Evolutionary conservation across 139 green algal genomes (phyloP).

Genomic region (Micromonas commoda): DNA sequence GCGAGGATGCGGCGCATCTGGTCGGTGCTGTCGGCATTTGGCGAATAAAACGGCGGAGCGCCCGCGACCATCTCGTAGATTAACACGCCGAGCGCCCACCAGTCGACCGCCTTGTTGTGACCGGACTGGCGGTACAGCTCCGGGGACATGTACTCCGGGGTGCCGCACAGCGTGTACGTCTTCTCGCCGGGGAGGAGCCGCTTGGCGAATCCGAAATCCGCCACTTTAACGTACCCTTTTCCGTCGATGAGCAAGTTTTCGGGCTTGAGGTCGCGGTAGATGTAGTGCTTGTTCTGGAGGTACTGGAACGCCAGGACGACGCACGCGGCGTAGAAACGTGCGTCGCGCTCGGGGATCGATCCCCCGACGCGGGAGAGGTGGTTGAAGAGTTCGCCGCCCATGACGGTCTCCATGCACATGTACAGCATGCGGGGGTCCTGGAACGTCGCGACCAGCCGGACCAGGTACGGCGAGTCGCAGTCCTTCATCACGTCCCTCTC

Average conservation of each 20-base stretch:
- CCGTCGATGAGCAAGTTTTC: conserved; percentile 80
- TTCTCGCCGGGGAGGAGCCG: conserved; percentile 56
- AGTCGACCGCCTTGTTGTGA: conserved; percentile 75
- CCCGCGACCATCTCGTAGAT: conserved; percentile 83
- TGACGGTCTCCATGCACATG: conserved; percentile 82
- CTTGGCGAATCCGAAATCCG: conserved; percentile 89
- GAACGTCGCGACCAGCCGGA: conserved; percentile 63
- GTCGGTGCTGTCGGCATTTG: conserved; percentile 50
- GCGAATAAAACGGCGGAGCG: conserved; percentile 67
- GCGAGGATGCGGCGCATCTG: conserved; percentile 49
- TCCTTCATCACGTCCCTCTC: conserved; percentile 61
- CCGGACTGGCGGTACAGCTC: conserved; percentile 77
- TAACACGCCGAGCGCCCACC: conserved; percentile 75
- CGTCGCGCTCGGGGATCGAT: conserved; percentile 60
- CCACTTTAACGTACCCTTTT: conserved; percentile 65
- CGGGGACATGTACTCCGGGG: conserved; percentile 90
- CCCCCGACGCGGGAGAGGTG: conserved; percentile 52
- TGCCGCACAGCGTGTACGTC: conserved; percentile 90
- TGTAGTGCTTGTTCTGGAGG: conserved; percentile 26
- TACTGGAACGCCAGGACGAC: conserved; percentile 72
- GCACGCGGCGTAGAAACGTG: conserved; percentile 73
- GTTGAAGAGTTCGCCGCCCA: conserved; percentile 90
- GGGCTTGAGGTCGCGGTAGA: conserved; percentile 56
- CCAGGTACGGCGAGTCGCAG: conserved; percentile 73
- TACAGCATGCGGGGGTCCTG: conserved; percentile 58